A percentile compares a stretch with the other conserved stretches of the same genome.
These are phyloP conservation scores for Sclerotiophoma versabilis DNA, from an alignment of 2,329 filamentous ascomycete genomes.

Conservation along the genomic window DNA sequence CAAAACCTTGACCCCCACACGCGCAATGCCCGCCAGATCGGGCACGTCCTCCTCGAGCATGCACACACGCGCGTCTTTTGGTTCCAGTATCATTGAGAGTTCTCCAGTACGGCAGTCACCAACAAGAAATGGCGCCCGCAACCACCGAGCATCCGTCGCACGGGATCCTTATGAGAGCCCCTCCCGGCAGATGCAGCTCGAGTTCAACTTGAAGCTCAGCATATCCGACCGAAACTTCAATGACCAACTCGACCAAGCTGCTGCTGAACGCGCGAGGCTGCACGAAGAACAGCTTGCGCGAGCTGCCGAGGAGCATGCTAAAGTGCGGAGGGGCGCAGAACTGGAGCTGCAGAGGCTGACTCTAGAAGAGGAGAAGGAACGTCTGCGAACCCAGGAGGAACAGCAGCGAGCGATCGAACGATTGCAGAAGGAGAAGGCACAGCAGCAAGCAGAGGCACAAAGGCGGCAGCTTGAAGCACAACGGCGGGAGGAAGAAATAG, in stretches of 20 bases:
- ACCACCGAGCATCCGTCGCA: constrained; percentile 33
- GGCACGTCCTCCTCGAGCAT: constrained; percentile 45
- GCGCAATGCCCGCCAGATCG: constrained; percentile 42
- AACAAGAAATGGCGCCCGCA: constrained; percentile 32
- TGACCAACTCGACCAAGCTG: constrained; percentile 67
- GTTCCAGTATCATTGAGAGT: constrained; percentile 41
- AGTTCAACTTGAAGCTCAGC: constrained; percentile 53
- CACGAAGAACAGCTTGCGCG: constrained; percentile 72
- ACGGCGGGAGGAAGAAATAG: constrained; percentile 42
- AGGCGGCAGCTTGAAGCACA: constrained; percentile 44
- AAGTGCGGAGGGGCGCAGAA: constrained; percentile 65
- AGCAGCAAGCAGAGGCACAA: constrained; percentile 48
- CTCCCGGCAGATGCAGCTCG: constrained; percentile 46
- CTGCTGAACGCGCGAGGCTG: constrained; percentile 67
- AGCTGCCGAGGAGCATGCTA: constrained; percentile 71
- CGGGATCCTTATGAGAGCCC: constrained; percentile 43
- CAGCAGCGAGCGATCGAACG: constrained; percentile 49
- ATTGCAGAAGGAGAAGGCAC: constrained; percentile 54
- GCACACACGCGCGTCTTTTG: constrained; percentile 42
- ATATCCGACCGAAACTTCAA: constrained; percentile 57
- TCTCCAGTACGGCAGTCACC: constrained; percentile 45
- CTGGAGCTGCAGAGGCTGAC: constrained; percentile 59
- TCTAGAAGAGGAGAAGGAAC: constrained; percentile 50
- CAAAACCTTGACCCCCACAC: constrained; percentile 9
- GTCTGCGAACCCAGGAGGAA: constrained; percentile 43